Conservation (phyloP, 176 grass and related monocot species). For the Hsuehochloa calcarea region DNA sequence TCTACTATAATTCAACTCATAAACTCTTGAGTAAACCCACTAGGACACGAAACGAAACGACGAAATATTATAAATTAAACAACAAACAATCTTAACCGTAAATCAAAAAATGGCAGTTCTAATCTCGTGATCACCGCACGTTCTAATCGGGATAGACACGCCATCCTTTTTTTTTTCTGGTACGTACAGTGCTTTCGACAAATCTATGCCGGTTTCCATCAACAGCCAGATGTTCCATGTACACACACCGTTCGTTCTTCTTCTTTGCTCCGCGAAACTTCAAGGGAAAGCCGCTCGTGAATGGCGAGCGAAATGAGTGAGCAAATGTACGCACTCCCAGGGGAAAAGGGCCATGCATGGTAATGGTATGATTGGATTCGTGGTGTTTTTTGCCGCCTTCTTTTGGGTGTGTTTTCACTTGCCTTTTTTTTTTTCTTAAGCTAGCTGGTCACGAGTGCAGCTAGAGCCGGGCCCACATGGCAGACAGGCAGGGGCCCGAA, state of each 20-base stretch:
- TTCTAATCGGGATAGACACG: background rate
- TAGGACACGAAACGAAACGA: background rate
- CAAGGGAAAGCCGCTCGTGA: conserved; percentile 1
- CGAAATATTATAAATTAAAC: background rate
- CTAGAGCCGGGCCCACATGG: background rate
- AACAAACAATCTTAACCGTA: background rate
- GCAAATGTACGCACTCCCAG: background rate
- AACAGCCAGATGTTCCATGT: background rate
- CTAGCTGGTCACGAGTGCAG: conserved; percentile 13
- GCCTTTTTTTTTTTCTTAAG: no score
- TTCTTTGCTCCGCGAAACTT: background rate
- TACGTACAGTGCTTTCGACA: background rate
- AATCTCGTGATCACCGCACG: background rate
- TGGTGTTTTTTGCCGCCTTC: background rate
- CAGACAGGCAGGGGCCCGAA: conserved; percentile 7
- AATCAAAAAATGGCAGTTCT: background rate
- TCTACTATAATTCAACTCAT: background rate
- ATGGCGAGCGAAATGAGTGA: conserved; percentile 25
- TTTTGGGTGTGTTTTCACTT: background rate
- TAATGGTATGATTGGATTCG: conserved; percentile 29
- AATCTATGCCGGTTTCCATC: background rate
- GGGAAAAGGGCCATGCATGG: background rate
- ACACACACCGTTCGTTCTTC: background rate
- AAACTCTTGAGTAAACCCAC: background rate
- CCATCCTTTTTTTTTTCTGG: background rate